Evolutionary conservation across 75 land plant genomes (phyloP), one percentile per base, ranked within the genome.

Genomic region (Pinus tabuliformis): DNA sequence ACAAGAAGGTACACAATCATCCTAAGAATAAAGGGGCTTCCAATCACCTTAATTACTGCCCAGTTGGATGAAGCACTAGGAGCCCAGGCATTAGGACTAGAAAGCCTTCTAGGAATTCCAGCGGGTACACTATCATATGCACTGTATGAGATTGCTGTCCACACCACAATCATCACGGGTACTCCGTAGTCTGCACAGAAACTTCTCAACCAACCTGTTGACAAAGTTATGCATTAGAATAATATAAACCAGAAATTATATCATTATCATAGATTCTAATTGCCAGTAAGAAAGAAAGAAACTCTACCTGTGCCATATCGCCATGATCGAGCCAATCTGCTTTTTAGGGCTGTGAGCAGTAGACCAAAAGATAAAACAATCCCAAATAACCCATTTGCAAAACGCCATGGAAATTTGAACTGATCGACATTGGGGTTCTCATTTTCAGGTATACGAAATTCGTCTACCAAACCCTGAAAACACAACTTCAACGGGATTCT

Each of bases 301-400:
- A 64, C 18, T 57, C 39, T 76, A 89, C 99, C 94, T 78, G 95
- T 54, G 18, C 99, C 99, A 87, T 90, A 96, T 20, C 94, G 80
- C 92, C 97, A 96, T 39, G 94, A 93, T 72, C 97, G 84, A 42
- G 96, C 99, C 59, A 76, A 90, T 65, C 97, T 78, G 76, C 90
- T 96, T 73, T 76, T 85, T 57, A 93, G 62, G 71, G 91, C 92
- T 52, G 94, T 96, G 22, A 83, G 75, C 6, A 96, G 89, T 36
- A 96, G 88, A 33, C 97, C 99, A 84, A 96, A 96, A 37, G 92
- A 88, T 21, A 93, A 84, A 74, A 96, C 87, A 60, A 96, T 63
- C 22, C 94, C 99, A 85, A 96, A 93, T 89, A 93, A 88, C 36
- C 99, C 99, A 91, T 96, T 96, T 37, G 81, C 91, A 76, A 93